phyloP scores from a whole-genome alignment of 1,139 yeast genomes.

The Zhuliangozyma parablackwelliae region DNA sequence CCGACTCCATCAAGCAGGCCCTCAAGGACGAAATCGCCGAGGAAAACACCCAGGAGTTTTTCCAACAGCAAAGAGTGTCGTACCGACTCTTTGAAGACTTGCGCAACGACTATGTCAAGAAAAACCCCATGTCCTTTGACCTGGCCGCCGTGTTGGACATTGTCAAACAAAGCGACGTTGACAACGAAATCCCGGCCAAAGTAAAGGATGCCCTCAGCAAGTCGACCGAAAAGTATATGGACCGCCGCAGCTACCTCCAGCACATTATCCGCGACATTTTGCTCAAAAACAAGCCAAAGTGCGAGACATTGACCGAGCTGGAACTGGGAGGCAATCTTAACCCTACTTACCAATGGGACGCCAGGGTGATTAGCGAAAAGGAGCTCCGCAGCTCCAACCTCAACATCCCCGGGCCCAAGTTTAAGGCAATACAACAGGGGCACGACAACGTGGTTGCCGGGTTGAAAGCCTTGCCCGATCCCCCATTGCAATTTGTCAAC shows the following conservation, averaged over 20 bases:
- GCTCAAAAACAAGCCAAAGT: constrained; percentile 17
- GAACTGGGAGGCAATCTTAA: constrained; percentile 20
- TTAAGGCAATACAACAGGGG: constrained; percentile 17
- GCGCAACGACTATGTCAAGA: constrained; percentile 16
- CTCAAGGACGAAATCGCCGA: constrained; percentile 14
- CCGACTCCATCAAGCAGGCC: constrained; percentile 13
- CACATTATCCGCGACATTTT: constrained; percentile 16
- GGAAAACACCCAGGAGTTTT: constrained; percentile 19
- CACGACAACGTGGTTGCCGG: constrained; percentile 24
- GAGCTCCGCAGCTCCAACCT: constrained; percentile 9
- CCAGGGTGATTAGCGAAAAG: constrained; percentile 16
- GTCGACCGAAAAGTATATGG: constrained; percentile 11
- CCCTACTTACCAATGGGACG: constrained; percentile 14
- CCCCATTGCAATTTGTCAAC: constrained; percentile 19
- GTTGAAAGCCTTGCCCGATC: constrained; percentile 21
- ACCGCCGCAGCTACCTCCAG: constrained; percentile 12
- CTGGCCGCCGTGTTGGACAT: constrained; percentile 13
- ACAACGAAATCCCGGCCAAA: constrained; percentile 1
- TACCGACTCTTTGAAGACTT: constrained; percentile 19
- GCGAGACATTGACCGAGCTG: constrained; percentile 16
- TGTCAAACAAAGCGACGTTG: constrained; percentile 4
- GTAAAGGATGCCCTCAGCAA: background rate
- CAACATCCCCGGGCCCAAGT: constrained; percentile 14
- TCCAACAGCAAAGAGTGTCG: constrained; percentile 15
- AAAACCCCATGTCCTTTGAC: constrained; percentile 15